Evolutionary conservation across 306 rosid species (phyloP), one percentile per base, ranked within the genome.

Genomic region (Arachis stenosperma): DNA sequence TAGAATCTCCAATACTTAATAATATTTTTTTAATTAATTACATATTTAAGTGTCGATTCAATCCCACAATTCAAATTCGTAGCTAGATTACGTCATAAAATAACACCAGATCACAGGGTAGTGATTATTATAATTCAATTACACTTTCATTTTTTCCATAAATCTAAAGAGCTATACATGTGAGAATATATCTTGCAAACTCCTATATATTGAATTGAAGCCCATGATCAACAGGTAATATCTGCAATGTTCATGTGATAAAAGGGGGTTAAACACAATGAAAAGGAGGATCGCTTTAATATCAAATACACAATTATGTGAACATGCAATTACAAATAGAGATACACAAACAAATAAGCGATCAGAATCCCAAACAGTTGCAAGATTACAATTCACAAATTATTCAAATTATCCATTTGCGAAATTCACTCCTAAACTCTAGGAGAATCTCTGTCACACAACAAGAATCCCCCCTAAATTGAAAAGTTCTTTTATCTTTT

Each of bases 161-260:
- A 7, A 59, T 8, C 6, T 57, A 3, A 7, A 60, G 48, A 66
- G 42, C 1, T n/a, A 54, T 82, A 86, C 97, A 91, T 89, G 85
- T 3, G 97, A 91, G 75, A 91, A 91, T 43, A 89, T 33, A 65
- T 91, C 97, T 77, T 81, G 86, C 81, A 91, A 87, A 37, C 83
- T 57, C 17, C 48, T 61, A 64, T 77, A 89, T 47, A 91, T 92
- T 3, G 86, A 77, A 57, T 82, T 84, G 82, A 82, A 84, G 61
- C 95, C 92, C 97, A 91, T 90, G 61, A 71, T 76, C 61, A 60
- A 52, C 51, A 46, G 13, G 30, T 9, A 67, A 60, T 66, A 75
- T 60, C 90, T 85, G 86, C 85, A 66, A 82, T 61, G 15, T n/a
- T 10, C 37, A 51, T 11, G 27, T 22, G 1, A 22, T 22, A 56